Percentiles rank a stretch among this genome's conserved stretches.
phyloP scores from a whole-genome alignment of 148 eudicot species.

The Rhododendron kiyosumense region DNA sequence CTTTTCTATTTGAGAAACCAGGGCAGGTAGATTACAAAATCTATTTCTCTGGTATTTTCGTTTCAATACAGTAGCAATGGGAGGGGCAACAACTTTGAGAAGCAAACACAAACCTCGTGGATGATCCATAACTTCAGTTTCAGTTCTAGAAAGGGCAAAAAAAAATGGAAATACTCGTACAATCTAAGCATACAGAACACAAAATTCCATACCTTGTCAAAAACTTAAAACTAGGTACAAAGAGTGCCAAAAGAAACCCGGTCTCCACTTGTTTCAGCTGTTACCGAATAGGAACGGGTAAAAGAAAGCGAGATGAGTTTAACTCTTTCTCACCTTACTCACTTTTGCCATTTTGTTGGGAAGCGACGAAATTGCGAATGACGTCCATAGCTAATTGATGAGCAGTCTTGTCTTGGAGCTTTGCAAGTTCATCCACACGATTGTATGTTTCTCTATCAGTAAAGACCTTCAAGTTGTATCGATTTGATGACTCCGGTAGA shows the following conservation, averaged over 20 bases:
- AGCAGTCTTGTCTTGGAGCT: conserved; percentile 62
- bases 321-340: conserved; percentile 18
- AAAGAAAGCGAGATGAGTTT: not conserved
- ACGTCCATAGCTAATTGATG: conserved; percentile 80
- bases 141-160: not conserved
- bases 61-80: not conserved
- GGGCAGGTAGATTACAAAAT: not conserved
- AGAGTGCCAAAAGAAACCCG: not conserved
- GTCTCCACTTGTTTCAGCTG: not conserved
- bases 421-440: conserved; percentile 67
- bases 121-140: not conserved
- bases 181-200: not conserved
- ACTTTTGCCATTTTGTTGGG: conserved; percentile 58
- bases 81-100: not conserved
- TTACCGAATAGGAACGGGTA: not conserved
- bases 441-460: conserved; percentile 66
- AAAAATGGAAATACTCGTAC: not conserved
- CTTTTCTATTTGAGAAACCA: not conserved
- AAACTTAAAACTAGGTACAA: not conserved
- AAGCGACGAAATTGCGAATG: conserved; percentile 60
- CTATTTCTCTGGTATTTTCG: not conserved
- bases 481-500: conserved; percentile 28
- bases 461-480: conserved; percentile 63
- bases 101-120: not conserved
- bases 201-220: not conserved